Evolutionary conservation across 768 basidiomycete genomes (phyloP).

Genomic region (Lactarius hengduanensis): DNA sequence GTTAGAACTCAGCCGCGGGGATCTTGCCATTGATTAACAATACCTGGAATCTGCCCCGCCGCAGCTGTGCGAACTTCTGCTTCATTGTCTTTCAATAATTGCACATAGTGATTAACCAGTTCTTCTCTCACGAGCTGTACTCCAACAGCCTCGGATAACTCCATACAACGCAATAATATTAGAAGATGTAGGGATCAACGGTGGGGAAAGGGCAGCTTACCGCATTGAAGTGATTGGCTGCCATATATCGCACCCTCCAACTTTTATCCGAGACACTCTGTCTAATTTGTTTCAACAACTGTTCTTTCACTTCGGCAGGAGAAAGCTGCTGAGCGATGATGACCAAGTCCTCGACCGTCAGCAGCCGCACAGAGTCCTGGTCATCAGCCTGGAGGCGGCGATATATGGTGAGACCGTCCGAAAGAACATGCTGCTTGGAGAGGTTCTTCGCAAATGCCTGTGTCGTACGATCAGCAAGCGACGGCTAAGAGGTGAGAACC

Average conservation of each 20-base stretch:
- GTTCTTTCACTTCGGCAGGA: slow-evolving; percentile 87
- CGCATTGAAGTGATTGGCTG: slow-evolving; percentile 95
- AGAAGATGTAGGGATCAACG: slow-evolving; percentile 3
- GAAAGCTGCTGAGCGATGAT: slow-evolving; percentile 83
- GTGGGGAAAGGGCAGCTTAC: slow-evolving; percentile 40
- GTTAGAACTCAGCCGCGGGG: slow-evolving; percentile 21
- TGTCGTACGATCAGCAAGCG: slow-evolving; percentile 13
- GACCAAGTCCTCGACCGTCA: slow-evolving; percentile 96
- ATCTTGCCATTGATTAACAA: slow-evolving; percentile 11
- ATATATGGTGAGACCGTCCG: slow-evolving; percentile 90
- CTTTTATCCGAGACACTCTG: slow-evolving; percentile 92
- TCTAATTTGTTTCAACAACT: slow-evolving; percentile 84
- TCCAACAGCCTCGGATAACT: slow-evolving; percentile 93
- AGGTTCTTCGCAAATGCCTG: slow-evolving; percentile 81
- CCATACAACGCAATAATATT: slow-evolving; percentile 17
- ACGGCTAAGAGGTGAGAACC: slow-evolving; percentile 4
- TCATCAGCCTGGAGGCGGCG: slow-evolving; percentile 93
- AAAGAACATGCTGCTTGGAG: slow-evolving; percentile 74
- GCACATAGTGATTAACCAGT: slow-evolving; percentile 88
- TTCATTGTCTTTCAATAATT: slow-evolving; percentile 95
- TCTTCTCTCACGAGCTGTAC: slow-evolving; percentile 90
- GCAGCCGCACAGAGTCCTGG: slow-evolving; percentile 93
- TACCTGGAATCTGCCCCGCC: slow-evolving; percentile 95
- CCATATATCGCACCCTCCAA: slow-evolving; percentile 99
- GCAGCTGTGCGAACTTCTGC: slow-evolving; percentile 97